Conservation (phyloP, 129 eudicot species). For the Lactuca saligna region DNA sequence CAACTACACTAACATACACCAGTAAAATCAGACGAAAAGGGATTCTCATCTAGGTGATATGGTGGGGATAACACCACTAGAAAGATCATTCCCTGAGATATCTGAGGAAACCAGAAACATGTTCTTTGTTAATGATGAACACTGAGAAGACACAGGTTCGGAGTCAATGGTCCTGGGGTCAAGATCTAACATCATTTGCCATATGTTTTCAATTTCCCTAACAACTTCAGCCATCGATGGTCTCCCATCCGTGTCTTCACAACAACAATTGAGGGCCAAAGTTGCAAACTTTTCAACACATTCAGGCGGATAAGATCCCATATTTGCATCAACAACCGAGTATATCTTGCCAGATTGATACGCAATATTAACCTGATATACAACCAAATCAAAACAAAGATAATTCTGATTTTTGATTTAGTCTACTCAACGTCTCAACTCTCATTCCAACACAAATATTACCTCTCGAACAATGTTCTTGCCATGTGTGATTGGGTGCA, state of each 20-base stretch:
- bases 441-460: too few species aligned
- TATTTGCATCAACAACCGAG: slow-evolving; percentile 66
- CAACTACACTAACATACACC: neutral
- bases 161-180: slow-evolving; percentile 39
- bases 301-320: slow-evolving; percentile 88
- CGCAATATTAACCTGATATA: slow-evolving; percentile 65
- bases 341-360: slow-evolving; percentile 70
- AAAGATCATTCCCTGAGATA: slow-evolving; percentile 80
- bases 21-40: neutral
- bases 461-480: slow-evolving; percentile 97
- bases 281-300: slow-evolving; percentile 69
- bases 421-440: neutral
- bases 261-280: slow-evolving; percentile 81
- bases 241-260: slow-evolving; percentile 67
- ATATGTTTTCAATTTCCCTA: slow-evolving; percentile 71
- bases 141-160: slow-evolving; percentile 29
- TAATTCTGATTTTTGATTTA: neutral
- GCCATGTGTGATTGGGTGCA: slow-evolving; percentile 86
- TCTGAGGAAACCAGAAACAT: slow-evolving; percentile 48
- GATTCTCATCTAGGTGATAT: slow-evolving; percentile 68
- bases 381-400: slow-evolving; percentile 4
- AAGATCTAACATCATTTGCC: slow-evolving; percentile 64
- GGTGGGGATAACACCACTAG: slow-evolving; percentile 72
- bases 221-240: slow-evolving; percentile 87
- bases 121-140: slow-evolving; percentile 46